Percentiles rank a stretch among this genome's conserved stretches.
phyloP scores from a whole-genome alignment of 2,329 filamentous ascomycete genomes.

The Botrytis squamosa region DNA sequence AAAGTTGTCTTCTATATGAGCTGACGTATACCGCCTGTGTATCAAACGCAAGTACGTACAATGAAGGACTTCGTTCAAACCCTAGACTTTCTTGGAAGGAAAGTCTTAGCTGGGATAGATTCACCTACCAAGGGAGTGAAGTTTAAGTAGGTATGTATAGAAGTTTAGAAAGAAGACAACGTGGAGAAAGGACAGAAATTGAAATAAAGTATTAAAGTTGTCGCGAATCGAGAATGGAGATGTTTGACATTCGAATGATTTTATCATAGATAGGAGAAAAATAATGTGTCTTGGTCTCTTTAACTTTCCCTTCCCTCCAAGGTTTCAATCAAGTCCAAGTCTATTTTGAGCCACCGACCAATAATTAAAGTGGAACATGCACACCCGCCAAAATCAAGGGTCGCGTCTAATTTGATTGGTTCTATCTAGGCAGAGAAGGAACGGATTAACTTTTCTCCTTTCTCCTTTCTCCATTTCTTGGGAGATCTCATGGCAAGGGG shows the following conservation, averaged over 20 bases:
- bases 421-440: accelerated
- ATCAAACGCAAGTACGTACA: not conserved
- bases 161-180: not conserved
- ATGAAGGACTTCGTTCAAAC: not conserved
- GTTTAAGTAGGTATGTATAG: not conserved
- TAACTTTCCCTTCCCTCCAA: not conserved
- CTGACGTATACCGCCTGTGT: not conserved
- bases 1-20: conserved; percentile 6
- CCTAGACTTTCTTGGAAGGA: not conserved
- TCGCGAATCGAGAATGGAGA: not conserved
- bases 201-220: not conserved
- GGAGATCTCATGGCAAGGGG: conserved; percentile 4
- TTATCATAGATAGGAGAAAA: not conserved
- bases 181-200: not conserved
- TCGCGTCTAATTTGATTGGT: not conserved
- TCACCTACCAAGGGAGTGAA: not conserved
- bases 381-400: not conserved
- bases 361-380: not conserved
- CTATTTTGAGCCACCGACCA: conserved; percentile 6
- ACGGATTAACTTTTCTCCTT: conserved; percentile 3
- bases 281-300: not conserved
- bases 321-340: not conserved
- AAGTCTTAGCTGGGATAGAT: not conserved
- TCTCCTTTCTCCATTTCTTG: not conserved
- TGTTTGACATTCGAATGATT: not conserved